A percentile compares a stretch with the other conserved stretches of the same genome.
Evolutionary conservation across 176 grass and related monocot genomes (phyloP).

Genomic region (Thalia dealbata): DNA sequence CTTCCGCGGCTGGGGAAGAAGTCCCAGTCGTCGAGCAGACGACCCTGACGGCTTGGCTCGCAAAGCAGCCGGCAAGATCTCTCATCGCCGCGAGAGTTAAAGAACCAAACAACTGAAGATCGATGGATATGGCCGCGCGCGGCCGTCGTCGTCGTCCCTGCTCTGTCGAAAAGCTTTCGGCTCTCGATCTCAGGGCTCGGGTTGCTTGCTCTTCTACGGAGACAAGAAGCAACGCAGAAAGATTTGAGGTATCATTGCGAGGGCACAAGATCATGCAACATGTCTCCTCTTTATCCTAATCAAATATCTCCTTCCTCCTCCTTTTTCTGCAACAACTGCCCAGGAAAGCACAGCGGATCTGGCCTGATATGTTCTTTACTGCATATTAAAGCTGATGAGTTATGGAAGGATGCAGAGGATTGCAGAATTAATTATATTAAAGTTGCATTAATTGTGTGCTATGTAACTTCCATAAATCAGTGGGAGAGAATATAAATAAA

Average conservation of each 20-base stretch:
- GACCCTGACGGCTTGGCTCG: neutral
- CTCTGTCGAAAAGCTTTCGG: neutral
- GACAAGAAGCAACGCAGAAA: neutral
- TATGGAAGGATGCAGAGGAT: neutral
- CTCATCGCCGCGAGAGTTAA: neutral
- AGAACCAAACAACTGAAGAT: neutral
- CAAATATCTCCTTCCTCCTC: too few species aligned
- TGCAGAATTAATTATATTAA: neutral
- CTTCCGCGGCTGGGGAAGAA: neutral
- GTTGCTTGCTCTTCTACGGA: neutral
- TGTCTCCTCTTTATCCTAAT: too few species aligned
- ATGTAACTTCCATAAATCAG: too few species aligned
- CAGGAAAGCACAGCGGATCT: too few species aligned
- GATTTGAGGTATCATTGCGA: neutral
- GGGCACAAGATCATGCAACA: too few species aligned
- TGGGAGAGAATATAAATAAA: neutral
- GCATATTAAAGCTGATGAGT: neutral
- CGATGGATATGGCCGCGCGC: neutral
- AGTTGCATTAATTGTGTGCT: neutral
- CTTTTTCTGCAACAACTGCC: too few species aligned
- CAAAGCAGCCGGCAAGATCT: slow-evolving; percentile 1
- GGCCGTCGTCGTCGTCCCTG: too few species aligned
- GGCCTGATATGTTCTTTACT: too few species aligned
- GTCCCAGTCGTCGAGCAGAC: neutral
- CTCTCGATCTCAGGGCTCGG: neutral